Conservation (phyloP, 331 rosid species). For the Stylosanthes scabra region DNA sequence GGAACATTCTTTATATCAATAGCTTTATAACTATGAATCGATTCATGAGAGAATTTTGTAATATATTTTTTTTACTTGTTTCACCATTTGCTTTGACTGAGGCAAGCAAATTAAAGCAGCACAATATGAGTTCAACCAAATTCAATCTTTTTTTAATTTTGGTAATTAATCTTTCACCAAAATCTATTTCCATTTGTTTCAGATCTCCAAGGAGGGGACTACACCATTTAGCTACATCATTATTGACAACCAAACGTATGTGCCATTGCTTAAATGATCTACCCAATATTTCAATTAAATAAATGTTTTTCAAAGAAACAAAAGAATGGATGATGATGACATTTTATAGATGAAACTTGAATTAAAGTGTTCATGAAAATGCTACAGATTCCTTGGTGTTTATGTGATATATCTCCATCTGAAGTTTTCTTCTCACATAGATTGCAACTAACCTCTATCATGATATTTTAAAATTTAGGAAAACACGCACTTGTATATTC, state of each 20-base stretch:
- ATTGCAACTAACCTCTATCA: not conserved
- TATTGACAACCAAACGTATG: slow-evolving; percentile 51
- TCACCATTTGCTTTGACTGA: slow-evolving; percentile 20
- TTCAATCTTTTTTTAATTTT: not conserved
- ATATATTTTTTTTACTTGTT: not conserved
- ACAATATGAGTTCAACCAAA: not conserved
- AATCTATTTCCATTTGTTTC: slow-evolving; percentile 42
- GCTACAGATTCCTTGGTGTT: not conserved
- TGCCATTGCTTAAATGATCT: slow-evolving; percentile 15
- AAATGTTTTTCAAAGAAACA: slow-evolving; percentile 7
- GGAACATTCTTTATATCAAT: not conserved
- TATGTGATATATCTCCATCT: slow-evolving; percentile 12
- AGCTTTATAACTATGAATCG: not conserved
- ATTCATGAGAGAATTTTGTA: not conserved
- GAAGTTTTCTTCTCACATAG: slow-evolving; percentile 18
- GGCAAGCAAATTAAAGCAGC: slow-evolving; percentile 22
- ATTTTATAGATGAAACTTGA: slow-evolving; percentile 11
- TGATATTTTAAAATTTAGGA: slow-evolving; percentile 56
- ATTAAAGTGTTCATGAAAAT: slow-evolving; percentile 21
- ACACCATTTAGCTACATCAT: slow-evolving; percentile 84
- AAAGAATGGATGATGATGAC: slow-evolving; percentile 5
- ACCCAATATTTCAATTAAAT: slow-evolving; percentile 14
- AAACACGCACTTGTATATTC: slow-evolving; percentile 88
- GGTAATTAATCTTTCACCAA: not conserved
- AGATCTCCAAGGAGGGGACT: slow-evolving; percentile 83